These are phyloP conservation scores for Melanogaster broomeanus DNA, from an alignment of 768 basidiomycete species.

Conservation along the genomic window DNA sequence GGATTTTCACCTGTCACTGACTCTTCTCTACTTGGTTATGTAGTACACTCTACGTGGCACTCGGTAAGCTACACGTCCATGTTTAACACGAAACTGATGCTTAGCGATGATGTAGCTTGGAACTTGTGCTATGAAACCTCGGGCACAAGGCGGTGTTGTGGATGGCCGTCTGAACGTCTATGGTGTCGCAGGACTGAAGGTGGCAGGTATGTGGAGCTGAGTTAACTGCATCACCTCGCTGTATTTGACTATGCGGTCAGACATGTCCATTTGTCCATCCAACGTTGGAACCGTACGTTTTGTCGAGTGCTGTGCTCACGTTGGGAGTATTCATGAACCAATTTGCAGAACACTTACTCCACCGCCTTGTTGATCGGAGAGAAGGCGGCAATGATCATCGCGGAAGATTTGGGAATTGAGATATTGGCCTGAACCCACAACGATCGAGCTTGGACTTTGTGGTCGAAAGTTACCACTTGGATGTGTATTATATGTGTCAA, in stretches of 20 bases:
- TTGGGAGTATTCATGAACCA: too few species aligned
- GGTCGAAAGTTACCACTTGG: too few species aligned
- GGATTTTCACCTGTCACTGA: neutral
- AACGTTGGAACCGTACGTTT: conserved; percentile 27
- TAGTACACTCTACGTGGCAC: conserved; percentile 15
- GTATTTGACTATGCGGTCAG: conserved; percentile 11
- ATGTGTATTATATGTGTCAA: too few species aligned
- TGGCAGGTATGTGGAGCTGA: conserved; percentile 45
- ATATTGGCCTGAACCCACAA: too few species aligned
- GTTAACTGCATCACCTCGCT: neutral
- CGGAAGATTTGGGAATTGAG: conserved; percentile 47
- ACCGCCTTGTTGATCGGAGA: conserved; percentile 53
- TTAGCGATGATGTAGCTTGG: conserved; percentile 45
- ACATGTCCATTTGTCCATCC: conserved; percentile 39
- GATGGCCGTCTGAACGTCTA: conserved; percentile 64
- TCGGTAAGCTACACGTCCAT: conserved; percentile 6
- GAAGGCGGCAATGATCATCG: conserved; percentile 62
- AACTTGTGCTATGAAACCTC: conserved; percentile 70
- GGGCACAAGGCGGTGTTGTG: conserved; percentile 60
- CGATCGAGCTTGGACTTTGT: too few species aligned
- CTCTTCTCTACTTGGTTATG: neutral
- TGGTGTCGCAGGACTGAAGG: conserved; percentile 57
- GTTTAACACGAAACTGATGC: neutral
- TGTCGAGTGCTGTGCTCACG: too few species aligned
- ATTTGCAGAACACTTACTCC: conserved; percentile 41